phyloP scores from a whole-genome alignment of 331 rosid species.

The Rosa hybrid region DNA sequence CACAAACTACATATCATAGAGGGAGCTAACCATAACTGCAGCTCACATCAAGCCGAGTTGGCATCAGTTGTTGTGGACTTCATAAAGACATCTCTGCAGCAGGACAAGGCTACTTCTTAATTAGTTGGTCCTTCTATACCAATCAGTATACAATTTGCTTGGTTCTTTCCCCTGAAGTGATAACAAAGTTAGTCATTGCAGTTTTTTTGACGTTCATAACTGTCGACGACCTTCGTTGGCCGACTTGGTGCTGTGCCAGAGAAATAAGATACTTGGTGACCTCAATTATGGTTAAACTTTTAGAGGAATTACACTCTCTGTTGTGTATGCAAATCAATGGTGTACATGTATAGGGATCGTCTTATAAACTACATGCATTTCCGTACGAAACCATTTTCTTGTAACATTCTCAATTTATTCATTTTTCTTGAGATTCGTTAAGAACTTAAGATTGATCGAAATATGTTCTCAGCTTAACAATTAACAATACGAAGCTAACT shows the following conservation, averaged over 20 bases:
- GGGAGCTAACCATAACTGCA: too few relatives aligned
- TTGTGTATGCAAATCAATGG: constrained; percentile 2
- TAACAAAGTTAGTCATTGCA: background rate
- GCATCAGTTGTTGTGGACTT: constrained; percentile 38
- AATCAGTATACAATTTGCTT: background rate
- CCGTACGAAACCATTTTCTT: too few relatives aligned
- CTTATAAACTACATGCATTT: background rate
- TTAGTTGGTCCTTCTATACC: background rate
- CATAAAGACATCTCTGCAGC: constrained; percentile 38
- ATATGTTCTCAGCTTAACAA: background rate
- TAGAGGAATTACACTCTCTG: background rate
- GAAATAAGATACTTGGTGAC: background rate
- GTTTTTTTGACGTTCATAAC: background rate
- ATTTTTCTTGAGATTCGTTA: too few relatives aligned
- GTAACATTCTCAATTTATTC: too few relatives aligned
- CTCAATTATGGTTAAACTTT: background rate
- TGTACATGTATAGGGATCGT: background rate
- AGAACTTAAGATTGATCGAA: background rate
- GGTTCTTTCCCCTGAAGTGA: background rate
- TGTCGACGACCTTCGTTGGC: background rate
- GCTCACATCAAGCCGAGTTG: constrained; percentile 2
- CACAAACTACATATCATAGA: constrained; percentile 24
- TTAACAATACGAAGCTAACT: too few relatives aligned
- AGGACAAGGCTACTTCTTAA: constrained; percentile 21
- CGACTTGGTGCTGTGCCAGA: background rate